These are phyloP conservation scores for Lodderomyces oxycetoniae DNA, from an alignment of 1,139 yeast species.

Conservation along the genomic window DNA sequence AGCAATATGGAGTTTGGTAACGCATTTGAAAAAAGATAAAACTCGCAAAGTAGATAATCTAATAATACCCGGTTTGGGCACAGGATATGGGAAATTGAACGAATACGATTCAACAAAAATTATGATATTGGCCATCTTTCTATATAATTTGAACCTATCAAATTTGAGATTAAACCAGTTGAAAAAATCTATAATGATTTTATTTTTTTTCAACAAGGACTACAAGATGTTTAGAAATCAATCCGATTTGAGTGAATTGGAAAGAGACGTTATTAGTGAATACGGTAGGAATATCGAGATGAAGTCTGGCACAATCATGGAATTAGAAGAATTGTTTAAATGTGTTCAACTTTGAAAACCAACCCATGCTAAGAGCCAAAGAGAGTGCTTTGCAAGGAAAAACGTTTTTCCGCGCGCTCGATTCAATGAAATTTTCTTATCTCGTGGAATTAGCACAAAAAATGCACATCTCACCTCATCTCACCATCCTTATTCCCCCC, in stretches of 20 bases:
- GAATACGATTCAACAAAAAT: slow-evolving; percentile 17
- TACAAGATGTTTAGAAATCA: slow-evolving; percentile 15
- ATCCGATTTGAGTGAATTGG: slow-evolving; percentile 14
- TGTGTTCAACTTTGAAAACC: slow-evolving; percentile 11
- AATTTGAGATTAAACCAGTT: slow-evolving; percentile 7
- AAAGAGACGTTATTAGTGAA: slow-evolving; percentile 11
- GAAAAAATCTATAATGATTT: slow-evolving; percentile 16
- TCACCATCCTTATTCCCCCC: background rate
- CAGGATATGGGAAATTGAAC: slow-evolving; percentile 24
- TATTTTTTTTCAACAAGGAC: slow-evolving; percentile 21
- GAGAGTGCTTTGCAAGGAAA: too few species aligned
- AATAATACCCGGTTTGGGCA: slow-evolving; percentile 28
- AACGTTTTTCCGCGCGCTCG: too few species aligned
- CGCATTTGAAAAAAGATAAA: slow-evolving; percentile 2
- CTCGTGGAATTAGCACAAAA: too few species aligned
- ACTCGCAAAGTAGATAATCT: slow-evolving; percentile 9
- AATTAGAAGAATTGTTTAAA: slow-evolving; percentile 14
- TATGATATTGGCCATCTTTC: slow-evolving; percentile 20
- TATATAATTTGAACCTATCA: slow-evolving; percentile 15
- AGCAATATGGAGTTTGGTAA: slow-evolving; percentile 21
- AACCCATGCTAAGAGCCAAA: background rate
- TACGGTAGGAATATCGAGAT: slow-evolving; percentile 11
- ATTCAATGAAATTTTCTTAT: too few species aligned
- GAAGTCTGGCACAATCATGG: slow-evolving; percentile 10
- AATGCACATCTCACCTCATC: background rate